Percentiles rank a stretch among this genome's conserved stretches.
phyloP scores from a whole-genome alignment of 306 rosid genomes.

The Inga oerstediana region DNA sequence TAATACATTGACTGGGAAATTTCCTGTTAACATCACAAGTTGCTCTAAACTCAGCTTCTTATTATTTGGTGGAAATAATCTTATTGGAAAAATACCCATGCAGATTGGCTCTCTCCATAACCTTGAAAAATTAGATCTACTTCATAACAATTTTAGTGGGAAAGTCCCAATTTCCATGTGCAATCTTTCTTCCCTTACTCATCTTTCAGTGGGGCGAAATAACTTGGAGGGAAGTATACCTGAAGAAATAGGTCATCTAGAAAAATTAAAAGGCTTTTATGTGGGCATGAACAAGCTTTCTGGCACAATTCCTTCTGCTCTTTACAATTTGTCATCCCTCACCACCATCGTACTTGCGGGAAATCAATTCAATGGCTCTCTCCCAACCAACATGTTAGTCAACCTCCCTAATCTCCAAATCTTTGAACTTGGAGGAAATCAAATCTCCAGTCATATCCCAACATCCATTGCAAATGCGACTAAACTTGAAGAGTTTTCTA shows the following conservation, averaged over 20 bases:
- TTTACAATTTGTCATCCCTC: not conserved
- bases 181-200: not conserved
- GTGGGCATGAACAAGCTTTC: not conserved
- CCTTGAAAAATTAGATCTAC: not conserved
- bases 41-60: not conserved
- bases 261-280: accelerated
- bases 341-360: accelerated
- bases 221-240: not conserved
- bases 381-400: too few species aligned
- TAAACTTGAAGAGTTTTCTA: accelerated
- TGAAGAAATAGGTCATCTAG: slow-evolving; percentile 2
- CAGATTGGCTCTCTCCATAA: slow-evolving; percentile 19
- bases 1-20: slow-evolving; percentile 24
- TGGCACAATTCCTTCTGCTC: not conserved
- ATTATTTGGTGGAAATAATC: not conserved
- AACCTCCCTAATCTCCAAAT: too few species aligned
- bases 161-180: slow-evolving; percentile 3
- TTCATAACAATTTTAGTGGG: not conserved
- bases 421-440: too few species aligned
- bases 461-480: not conserved
- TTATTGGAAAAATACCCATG: slow-evolving; percentile 19
- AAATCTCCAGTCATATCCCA: not conserved
- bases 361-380: too few species aligned
- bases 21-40: slow-evolving; percentile 27
- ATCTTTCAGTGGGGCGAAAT: not conserved